Base-by-base conservation (phyloP, 345 rosid genomes). In the Populus pruinosa region DNA sequence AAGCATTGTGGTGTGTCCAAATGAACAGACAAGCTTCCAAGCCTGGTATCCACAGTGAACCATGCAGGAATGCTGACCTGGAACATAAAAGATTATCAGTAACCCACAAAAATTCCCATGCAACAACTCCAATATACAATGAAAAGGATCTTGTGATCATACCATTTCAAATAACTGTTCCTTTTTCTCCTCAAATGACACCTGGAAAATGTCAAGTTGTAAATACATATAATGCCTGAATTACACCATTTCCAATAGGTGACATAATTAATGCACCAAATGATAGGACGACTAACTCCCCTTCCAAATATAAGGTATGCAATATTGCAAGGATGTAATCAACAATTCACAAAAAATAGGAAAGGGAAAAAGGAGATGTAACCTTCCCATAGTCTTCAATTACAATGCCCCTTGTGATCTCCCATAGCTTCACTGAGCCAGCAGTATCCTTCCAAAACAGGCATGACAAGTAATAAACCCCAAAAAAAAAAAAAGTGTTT, bases 61-160 rank as follows among this genome's bases (percentile, higher is more conserved):
- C 99, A 96, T 21, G 98, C 90, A 83, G 99, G 99, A 83, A 96
- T 88, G 89, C 98, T 96, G 61, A 96, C 98, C 99, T 96, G 77
- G 73, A 82, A 79, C 78, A 55, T 65, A 31, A 50, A 55, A 62
- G 74, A 43, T 49, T 64, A 78, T 49, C 64, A 78, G 71, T 77
- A 72, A 84, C 41, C 41, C 50, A 79, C 67, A 33, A 36, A 78
- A 47, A 74, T 5, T 62, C 25, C 72, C n/a, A 65, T 16, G 43
- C 25, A 17, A 44, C 41, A 44, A 47, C 47, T 10, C 20, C 27
- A 74, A n/a, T 59, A 55, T 64, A 76, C 18, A 80, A 25, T 13
- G 21, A 44, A 72, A 66, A 64, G 23, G 70, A 71, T 41, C 6
- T 69, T 64, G 63, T 56, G 62, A 67, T 55, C 70, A 72, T 87